phyloP scores from a whole-genome alignment of 768 basidiomycete species.

The Suillus paluster region DNA sequence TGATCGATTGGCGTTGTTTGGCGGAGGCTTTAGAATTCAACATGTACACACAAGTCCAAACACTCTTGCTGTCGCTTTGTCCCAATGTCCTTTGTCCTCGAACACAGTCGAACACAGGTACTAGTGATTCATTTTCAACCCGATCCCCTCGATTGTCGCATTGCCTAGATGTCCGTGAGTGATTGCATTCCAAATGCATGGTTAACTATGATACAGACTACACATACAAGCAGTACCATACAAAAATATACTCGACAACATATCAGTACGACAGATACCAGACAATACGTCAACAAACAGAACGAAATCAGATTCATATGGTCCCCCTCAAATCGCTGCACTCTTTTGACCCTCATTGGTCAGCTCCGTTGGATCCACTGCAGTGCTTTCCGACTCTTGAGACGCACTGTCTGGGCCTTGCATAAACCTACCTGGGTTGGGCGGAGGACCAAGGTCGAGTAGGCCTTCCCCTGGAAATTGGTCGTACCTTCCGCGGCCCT shows the following conservation, averaged over 20 bases:
- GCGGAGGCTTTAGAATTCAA: slow-evolving; percentile 18
- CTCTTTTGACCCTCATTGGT: background rate
- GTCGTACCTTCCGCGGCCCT: background rate
- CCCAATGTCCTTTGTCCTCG: slow-evolving; percentile 6
- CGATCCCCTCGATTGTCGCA: background rate
- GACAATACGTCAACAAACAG: slow-evolving; percentile 5
- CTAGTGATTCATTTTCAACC: background rate
- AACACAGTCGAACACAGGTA: no score
- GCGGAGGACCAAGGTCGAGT: slow-evolving; percentile 16
- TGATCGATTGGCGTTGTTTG: slow-evolving; percentile 13
- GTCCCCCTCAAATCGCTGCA: background rate
- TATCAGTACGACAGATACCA: background rate
- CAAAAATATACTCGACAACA: slow-evolving; percentile 2
- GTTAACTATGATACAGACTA: slow-evolving; percentile 16
- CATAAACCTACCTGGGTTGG: slow-evolving; percentile 10
- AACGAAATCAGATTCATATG: background rate
- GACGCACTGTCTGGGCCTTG: background rate
- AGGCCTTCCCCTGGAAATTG: slow-evolving; percentile 21
- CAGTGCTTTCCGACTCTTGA: slow-evolving; percentile 7
- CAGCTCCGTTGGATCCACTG: background rate
- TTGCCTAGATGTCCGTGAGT: slow-evolving; percentile 1
- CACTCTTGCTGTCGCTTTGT: background rate
- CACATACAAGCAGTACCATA: background rate
- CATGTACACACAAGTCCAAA: slow-evolving; percentile 21
- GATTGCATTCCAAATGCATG: slow-evolving; percentile 11